These are phyloP conservation scores for Saccharomycopsis fodiens DNA, from an alignment of 805 yeast species.

Conservation along the genomic window DNA sequence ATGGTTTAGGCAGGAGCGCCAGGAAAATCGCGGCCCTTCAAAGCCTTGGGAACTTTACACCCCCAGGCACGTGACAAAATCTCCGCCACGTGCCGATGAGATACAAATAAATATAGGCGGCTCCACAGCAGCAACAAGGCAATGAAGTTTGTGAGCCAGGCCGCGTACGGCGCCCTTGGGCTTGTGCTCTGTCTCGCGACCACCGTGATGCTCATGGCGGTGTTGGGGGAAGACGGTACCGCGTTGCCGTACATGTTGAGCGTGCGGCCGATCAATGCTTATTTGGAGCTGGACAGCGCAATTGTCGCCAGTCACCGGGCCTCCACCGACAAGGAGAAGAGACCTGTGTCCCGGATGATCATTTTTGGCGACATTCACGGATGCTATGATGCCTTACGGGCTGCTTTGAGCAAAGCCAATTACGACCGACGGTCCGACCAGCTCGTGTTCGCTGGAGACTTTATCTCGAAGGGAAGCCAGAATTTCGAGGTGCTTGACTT, in stretches of 20 bases:
- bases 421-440: slow-evolving; percentile 45
- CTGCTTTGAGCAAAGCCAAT: slow-evolving; percentile 43
- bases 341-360: slow-evolving; percentile 38
- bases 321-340: slow-evolving; percentile 3
- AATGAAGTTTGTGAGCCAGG: background rate
- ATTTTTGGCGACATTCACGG: slow-evolving; percentile 90
- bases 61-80: too few relatives aligned
- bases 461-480: slow-evolving; percentile 76
- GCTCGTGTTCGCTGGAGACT: slow-evolving; percentile 67
- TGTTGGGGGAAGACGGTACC: background rate
- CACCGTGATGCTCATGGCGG: slow-evolving; percentile 2
- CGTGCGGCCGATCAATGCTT: background rate
- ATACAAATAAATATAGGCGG: too few relatives aligned
- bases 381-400: slow-evolving; percentile 45
- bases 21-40: too few relatives aligned
- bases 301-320: background rate
- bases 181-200: background rate
- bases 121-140: too few relatives aligned
- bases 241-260: background rate
- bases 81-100: background rate
- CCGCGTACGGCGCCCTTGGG: background rate
- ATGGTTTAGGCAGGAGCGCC: too few relatives aligned
- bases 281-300: background rate
- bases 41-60: too few relatives aligned
- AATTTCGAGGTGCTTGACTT: slow-evolving; percentile 62